These are phyloP conservation scores for Paecilomyces dactylethromorphus DNA, from an alignment of 2,329 filamentous ascomycete species.

Conservation along the genomic window DNA sequence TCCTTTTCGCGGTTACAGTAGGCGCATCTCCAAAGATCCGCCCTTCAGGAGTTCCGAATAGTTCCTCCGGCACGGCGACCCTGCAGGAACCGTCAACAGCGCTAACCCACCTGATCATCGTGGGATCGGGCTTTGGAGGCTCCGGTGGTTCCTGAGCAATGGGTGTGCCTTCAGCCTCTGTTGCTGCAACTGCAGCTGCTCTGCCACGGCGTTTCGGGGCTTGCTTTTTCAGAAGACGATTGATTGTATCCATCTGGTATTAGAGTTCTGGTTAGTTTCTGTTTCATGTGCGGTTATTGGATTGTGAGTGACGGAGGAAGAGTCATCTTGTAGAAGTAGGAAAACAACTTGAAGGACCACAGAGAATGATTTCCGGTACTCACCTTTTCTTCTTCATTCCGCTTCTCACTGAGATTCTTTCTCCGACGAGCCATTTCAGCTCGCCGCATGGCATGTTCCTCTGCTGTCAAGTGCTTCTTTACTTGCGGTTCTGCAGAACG, in stretches of 20 bases:
- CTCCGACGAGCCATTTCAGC: slow-evolving; percentile 67
- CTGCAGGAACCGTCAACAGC: slow-evolving; percentile 30
- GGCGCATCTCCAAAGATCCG: slow-evolving; percentile 28
- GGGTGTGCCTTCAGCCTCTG: slow-evolving; percentile 38
- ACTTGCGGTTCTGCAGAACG: slow-evolving; percentile 54
- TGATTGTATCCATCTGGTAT: slow-evolving; percentile 58
- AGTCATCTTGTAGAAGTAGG: too few relatives aligned
- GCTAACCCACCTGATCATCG: slow-evolving; percentile 41
- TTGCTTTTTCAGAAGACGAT: slow-evolving; percentile 61
- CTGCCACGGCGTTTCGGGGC: slow-evolving; percentile 52
- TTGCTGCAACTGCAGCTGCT: slow-evolving; percentile 37
- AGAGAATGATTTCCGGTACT: not conserved
- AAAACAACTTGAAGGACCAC: not conserved
- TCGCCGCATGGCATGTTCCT: slow-evolving; percentile 66
- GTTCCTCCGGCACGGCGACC: slow-evolving; percentile 42
- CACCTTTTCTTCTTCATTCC: slow-evolving; percentile 73
- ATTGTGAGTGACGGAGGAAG: not conserved
- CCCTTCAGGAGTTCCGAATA: slow-evolving; percentile 38
- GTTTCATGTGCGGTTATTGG: not conserved
- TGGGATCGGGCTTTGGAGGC: slow-evolving; percentile 33
- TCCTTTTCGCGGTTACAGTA: slow-evolving; percentile 12
- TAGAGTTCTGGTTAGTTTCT: slow-evolving; percentile 9
- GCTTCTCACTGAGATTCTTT: slow-evolving; percentile 69
- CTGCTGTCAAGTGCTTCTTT: slow-evolving; percentile 65
- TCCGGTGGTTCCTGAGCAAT: slow-evolving; percentile 31